phyloP scores from a whole-genome alignment of 345 rosid genomes.

The Ricinus communis region DNA sequence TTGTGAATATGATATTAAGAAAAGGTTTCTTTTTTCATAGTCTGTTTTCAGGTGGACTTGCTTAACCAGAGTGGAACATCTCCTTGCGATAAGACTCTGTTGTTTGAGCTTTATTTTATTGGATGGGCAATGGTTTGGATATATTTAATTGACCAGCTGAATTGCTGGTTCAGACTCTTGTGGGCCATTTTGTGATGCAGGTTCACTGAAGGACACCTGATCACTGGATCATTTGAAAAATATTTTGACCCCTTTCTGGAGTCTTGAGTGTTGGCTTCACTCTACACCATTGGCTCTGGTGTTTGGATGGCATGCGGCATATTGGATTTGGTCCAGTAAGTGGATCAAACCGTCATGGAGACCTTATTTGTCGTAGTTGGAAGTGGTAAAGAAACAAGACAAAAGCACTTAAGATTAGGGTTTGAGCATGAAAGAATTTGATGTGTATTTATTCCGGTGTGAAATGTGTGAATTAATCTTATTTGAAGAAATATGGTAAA shows the following conservation, averaged over 20 bases:
- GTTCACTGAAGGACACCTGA: not conserved
- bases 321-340: not conserved
- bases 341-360: not conserved
- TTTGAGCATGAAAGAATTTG: not conserved
- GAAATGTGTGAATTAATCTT: not conserved
- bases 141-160: not conserved
- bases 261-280: not conserved
- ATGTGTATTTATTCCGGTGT: not conserved
- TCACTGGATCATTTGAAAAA: not conserved
- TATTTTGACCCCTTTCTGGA: not conserved
- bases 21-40: no score
- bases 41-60: not conserved
- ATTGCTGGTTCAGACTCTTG: not conserved
- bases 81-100: not conserved
- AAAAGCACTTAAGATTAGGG: not conserved
- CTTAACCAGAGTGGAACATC: not conserved
- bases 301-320: not conserved
- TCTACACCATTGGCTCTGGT: not conserved
- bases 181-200: not conserved
- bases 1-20: not conserved
- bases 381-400: not conserved
- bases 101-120: not conserved
- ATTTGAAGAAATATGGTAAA: slow-evolving; percentile 3
- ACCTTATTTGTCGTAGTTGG: not conserved
- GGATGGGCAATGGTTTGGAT: not conserved